Evolutionary conservation across 352 stramenopile genomes (phyloP), one percentile per base, ranked within the genome.

Genomic region (Phytophthora sojae): DNA sequence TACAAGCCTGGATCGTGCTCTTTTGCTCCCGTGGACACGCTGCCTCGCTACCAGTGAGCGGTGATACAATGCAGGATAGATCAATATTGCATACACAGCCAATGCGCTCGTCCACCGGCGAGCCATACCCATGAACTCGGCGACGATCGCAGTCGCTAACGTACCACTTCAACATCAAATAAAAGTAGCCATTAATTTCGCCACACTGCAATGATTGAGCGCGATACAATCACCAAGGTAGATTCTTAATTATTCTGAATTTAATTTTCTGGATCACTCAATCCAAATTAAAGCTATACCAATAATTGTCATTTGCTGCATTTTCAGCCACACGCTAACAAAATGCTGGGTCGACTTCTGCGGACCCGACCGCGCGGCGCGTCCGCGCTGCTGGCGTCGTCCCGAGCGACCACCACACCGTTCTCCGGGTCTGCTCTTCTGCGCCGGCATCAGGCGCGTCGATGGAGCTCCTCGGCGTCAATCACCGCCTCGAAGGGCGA

Each of bases 1-100:
- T 90, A 89, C 70, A 73, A 32, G 37, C 80, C 82, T 1, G 71
- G 81, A 14, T 75, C 73, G 37, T 92, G 82, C 62, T 67, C 71
- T n/a, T 89, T 90, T 51, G 65, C 74, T 25, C 80, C 80, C 1
- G 64, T 77, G 12, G 83, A 91, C 65, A 83, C 63, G n/a, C 42
- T 91, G 49, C 83, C 81, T 59, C 51, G 61, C 23, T 80, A 80
- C 56, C 59, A 75, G 53, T 80, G 23, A 69, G 23, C 17, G 15
- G 6, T 17, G 4, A 30, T 23, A 4, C 19, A 44, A 62, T 69
- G 47, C 53, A 29, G 3, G 29, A 71, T 68, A 67, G 17, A 47
- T 52, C 15, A 21, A 19, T 21, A 52, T 49, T 59, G 32, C 32
- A 56, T 60, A 39, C 11, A 62, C 12, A 42, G 50, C 57, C 25